phyloP scores from a whole-genome alignment of 192 early-diverging fungal genomes.

The Diversispora epigaea region DNA sequence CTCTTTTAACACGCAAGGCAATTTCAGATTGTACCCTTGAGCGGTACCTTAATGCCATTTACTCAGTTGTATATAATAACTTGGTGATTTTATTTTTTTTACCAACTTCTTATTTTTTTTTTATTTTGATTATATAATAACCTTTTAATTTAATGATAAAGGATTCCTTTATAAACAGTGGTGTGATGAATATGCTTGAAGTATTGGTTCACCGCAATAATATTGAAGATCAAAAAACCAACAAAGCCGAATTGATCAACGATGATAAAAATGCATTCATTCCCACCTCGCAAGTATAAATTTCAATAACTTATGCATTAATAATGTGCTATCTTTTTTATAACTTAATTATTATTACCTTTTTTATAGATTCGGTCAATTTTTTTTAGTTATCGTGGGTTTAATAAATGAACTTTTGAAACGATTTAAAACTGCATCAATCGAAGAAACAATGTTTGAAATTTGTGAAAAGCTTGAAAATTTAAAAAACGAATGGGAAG shows the following conservation, averaged over 20 bases:
- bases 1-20: slow-evolving; percentile 38
- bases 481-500: slow-evolving; percentile 26
- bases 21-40: slow-evolving; percentile 40
- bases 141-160: slow-evolving; percentile 23
- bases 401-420: slow-evolving; percentile 40
- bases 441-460: slow-evolving; percentile 4
- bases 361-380: slow-evolving; percentile 17
- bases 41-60: slow-evolving; percentile 35
- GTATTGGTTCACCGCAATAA: slow-evolving; percentile 33
- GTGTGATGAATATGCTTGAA: slow-evolving; percentile 21
- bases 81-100: neutral
- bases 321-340: neutral
- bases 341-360: neutral
- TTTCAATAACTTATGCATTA: neutral
- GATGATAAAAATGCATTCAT: slow-evolving; percentile 18
- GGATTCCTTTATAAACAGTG: slow-evolving; percentile 29
- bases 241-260: neutral
- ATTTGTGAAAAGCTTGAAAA: neutral
- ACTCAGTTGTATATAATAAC: slow-evolving; percentile 35
- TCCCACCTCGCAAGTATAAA: slow-evolving; percentile 16
- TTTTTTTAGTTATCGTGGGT: slow-evolving; percentile 38
- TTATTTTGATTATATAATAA: neutral
- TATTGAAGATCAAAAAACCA: slow-evolving; percentile 7
- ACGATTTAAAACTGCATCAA: slow-evolving; percentile 35
- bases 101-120: too few species aligned